Evolutionary conservation across 176 grass and related monocot genomes (phyloP), one percentile per base, ranked within the genome.

Genomic region (Stipa capillata): DNA sequence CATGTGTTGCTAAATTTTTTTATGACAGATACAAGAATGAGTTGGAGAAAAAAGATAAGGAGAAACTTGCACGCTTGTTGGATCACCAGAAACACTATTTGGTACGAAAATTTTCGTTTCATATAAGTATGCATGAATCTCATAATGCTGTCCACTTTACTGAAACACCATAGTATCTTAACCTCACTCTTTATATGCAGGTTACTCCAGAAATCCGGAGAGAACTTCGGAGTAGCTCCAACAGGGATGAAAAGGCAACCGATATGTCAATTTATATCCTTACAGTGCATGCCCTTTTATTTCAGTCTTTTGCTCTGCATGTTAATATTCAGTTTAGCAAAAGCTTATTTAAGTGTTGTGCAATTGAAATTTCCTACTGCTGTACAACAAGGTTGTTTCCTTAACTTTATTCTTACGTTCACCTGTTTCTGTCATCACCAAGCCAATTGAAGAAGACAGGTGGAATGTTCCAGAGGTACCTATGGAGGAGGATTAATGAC

Each of bases 41-140:
- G 49, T 45, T 98, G 34, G 87, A 90, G 73, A 93, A 77, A 61
- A 90, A 83, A 73, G 87, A 92, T 23, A 98, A 90, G 77, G 95
- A 94, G 65, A 86, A 86, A 49, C 85, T 98, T 78, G 15, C 8
- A 21, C 48, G 63, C 15, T 83, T 98, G 70, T 79, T 94, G 45
- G 89, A 94, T 89, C 75, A 89, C 59, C 95, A 98, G 80, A 98
- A 98, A 42, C 95, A 98, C 67, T 88, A 98, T 85, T 83, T 94
- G 80, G 95, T 98, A 91, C 18, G 51, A 3, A 54, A 48, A 7
- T 34, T 63, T 52, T 27, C 21, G 14, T 6, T 56, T 34, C 0
- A 5, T 42, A 58, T 18, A 29, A 28, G 37, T 35, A 16, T 34
- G 43, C 53, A 63, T 77, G 59, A 8, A 4, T 41, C 37, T 25